Evolutionary conservation across 345 rosid genomes (phyloP), one percentile per base, ranked within the genome.

Genomic region (Sapria himalayana): DNA sequence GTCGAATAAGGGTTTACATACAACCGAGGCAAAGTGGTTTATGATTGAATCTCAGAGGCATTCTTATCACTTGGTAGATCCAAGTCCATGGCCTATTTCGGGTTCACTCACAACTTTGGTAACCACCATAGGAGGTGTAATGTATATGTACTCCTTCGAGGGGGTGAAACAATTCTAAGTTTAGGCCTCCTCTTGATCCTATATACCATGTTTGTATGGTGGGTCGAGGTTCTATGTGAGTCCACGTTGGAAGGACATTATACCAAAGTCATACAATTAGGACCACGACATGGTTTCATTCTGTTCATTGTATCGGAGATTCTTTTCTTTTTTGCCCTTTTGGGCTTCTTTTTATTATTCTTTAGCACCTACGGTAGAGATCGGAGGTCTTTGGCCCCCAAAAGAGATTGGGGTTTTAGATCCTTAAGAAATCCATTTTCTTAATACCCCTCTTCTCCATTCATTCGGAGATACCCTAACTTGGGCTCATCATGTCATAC

Each of bases 361-460:
- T 29, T 29, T 3, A 4, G 33, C 3, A 29, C 0, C 7, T 3
- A 29, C 0, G 4, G 33, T 29, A 29, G 33, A 29, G 33, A 29
- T 3, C 33, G 0, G 7, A 29, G 33, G 33, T 4, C 9, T 29
- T 0, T 29, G 4, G 7, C 33, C 33, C 4, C 33, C 33, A 29
- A 29, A 29, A 29, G 10, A 2, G 17, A 38, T 10, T 1, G 24
- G 24, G 17, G n/a, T 16, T 16, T 6, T 4, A 33, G 37, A 4
- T 33, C 37, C 6, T 33, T 33, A 9, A 7, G 37, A 33, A 33
- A 33, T 33, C 10, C 37, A 7, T 33, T 33, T 33, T 33, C 37
- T 33, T 33, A 33, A 33, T 33, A 33, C 37, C 37, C 37, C 6
- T 38, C 5, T 38, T 38, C 42, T 38, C 42, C 42, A 9, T 38